Conservation (phyloP, 345 rosid species). For the Balakata baccata region DNA sequence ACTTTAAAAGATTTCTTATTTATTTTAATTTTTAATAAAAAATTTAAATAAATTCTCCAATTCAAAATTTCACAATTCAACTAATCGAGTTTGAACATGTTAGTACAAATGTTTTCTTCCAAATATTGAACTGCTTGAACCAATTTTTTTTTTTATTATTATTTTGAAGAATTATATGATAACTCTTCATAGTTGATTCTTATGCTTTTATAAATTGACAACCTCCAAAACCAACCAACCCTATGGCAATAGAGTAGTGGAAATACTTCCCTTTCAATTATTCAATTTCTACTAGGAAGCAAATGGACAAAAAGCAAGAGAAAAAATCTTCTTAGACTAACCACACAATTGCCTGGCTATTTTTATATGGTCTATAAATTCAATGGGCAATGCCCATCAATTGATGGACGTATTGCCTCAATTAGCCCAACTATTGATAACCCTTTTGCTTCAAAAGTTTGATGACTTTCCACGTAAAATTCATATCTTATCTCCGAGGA, state of each 20-base stretch:
- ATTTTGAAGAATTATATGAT: no score
- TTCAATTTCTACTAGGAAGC: background rate
- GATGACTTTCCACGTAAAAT: background rate
- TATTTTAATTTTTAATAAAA: no score
- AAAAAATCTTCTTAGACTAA: background rate
- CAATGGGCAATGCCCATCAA: background rate
- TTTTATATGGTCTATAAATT: background rate
- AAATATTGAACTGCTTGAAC: no score
- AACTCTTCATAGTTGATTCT: no score
- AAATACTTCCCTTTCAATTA: background rate
- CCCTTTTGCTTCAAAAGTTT: background rate
- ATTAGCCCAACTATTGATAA: background rate
- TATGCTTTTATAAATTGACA: background rate
- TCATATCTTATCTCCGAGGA: background rate
- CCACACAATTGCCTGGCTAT: background rate
- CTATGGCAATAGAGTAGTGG: background rate
- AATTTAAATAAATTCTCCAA: no score
- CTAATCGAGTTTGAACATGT: no score
- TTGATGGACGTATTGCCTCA: background rate
- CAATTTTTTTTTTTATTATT: no score
- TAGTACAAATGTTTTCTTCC: no score
- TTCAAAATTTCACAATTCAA: no score
- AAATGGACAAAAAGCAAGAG: background rate
- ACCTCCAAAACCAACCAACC: background rate
- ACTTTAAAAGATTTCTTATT: no score